Evolutionary conservation across 2,329 filamentous ascomycete species (phyloP).

Genomic region (Thelonectria rubi): DNA sequence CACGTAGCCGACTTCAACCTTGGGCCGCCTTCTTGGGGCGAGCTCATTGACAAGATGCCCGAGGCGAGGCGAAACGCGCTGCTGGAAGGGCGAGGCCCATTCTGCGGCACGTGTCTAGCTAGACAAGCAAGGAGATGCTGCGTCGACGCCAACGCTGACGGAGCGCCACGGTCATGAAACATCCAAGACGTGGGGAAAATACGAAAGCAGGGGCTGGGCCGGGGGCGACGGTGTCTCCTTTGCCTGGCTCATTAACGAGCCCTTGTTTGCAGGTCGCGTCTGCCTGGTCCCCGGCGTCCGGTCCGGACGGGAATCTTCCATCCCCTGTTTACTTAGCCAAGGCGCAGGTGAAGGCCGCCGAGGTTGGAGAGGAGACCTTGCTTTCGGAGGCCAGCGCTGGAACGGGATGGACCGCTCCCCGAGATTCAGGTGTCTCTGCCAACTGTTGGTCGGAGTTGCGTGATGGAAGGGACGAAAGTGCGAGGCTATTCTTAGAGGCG

Average conservation of each 20-base stretch:
- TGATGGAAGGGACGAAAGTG: constrained; percentile 6
- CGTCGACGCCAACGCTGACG: constrained; percentile 29
- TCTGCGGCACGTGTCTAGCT: constrained; percentile 34
- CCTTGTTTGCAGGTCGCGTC: constrained; percentile 8
- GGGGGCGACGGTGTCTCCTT: constrained; percentile 6
- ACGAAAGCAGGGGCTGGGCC: constrained; percentile 35
- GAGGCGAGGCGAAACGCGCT: constrained; percentile 3
- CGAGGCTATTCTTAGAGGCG: constrained; percentile 21
- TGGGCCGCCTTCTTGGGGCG: too few relatives aligned
- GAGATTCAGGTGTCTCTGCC: constrained; percentile 34
- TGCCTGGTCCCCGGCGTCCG: neutral
- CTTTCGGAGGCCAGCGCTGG: constrained; percentile 30
- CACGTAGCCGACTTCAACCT: neutral
- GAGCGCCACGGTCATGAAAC: constrained; percentile 38
- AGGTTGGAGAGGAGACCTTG: constrained; percentile 24
- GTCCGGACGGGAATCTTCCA: constrained; percentile 1
- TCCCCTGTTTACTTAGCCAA: constrained; percentile 4
- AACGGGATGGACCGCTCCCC: constrained; percentile 39
- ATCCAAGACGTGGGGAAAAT: constrained; percentile 43
- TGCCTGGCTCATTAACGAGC: constrained; percentile 13
- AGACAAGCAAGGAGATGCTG: constrained; percentile 16
- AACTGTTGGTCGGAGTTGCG: constrained; percentile 5
- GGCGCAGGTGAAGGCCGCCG: neutral
- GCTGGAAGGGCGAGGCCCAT: constrained; percentile 30
- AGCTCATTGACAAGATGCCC: neutral